A percentile compares a stretch with the other conserved stretches of the same genome.
Evolutionary conservation across 2,329 filamentous ascomycete genomes (phyloP).

Genomic region (Pyricularia pennisetigena): DNA sequence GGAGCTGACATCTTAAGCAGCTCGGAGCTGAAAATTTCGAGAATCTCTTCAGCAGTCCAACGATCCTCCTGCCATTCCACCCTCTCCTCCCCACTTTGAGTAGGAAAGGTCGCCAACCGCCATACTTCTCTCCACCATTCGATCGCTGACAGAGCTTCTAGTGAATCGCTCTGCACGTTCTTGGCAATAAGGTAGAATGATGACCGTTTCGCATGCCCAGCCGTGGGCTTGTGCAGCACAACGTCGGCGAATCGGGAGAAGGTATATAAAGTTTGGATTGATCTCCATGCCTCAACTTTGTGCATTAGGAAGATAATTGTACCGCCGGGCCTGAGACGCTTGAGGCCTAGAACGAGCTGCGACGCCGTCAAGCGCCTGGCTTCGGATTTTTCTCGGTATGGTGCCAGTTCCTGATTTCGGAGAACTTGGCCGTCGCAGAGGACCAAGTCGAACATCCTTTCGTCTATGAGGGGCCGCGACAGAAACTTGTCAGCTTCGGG

Average conservation of each 20-base stretch:
- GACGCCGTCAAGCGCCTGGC: conserved; percentile 21
- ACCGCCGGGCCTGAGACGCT: conserved; percentile 33
- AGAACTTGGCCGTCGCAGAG: conserved; percentile 38
- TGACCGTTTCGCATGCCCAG: conserved; percentile 27
- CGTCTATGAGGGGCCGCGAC: conserved; percentile 22
- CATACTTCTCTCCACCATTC: conserved; percentile 28
- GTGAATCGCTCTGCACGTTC: conserved; percentile 22
- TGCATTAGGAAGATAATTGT: conserved; percentile 42
- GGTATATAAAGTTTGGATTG: background rate
- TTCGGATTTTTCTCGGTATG: conserved; percentile 24
- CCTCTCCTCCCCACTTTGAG: conserved; percentile 14
- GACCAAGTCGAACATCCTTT: conserved; percentile 30
- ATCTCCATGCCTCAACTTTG: conserved; percentile 28
- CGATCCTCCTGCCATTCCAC: conserved; percentile 7
- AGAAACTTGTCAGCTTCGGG: conserved; percentile 19
- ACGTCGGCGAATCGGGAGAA: conserved; percentile 29
- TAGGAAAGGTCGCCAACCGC: conserved; percentile 26
- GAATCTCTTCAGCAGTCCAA: conserved; percentile 13
- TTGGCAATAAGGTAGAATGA: conserved; percentile 45
- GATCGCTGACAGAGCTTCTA: conserved; percentile 24
- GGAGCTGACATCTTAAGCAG: conserved; percentile 19
- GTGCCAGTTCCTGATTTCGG: conserved; percentile 22
- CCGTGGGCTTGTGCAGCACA: conserved; percentile 32
- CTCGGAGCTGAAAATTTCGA: conserved; percentile 24
- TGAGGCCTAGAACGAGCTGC: conserved; percentile 34